Percentiles rank a stretch among this genome's conserved stretches.
Evolutionary conservation across 192 early-diverging fungal genomes (phyloP).

Genomic region (Thamnidium elegans): DNA sequence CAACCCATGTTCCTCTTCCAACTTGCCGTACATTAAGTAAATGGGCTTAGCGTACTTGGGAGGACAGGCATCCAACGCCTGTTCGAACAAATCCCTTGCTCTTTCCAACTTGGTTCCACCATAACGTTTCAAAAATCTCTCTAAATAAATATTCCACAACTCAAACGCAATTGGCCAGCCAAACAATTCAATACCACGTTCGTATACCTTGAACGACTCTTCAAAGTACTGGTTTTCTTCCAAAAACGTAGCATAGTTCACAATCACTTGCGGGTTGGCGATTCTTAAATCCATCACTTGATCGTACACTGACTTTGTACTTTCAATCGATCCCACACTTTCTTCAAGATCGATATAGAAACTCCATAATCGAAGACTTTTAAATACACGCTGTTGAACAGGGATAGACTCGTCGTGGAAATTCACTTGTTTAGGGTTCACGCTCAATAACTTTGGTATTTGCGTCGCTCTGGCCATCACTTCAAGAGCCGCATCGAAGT

Average conservation of each 20-base stretch:
- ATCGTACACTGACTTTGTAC: slow-evolving; percentile 84
- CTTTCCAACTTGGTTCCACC: slow-evolving; percentile 87
- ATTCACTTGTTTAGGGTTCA: slow-evolving; percentile 49
- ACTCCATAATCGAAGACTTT: slow-evolving; percentile 86
- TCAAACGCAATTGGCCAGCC: slow-evolving; percentile 96
- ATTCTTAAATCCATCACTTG: slow-evolving; percentile 90
- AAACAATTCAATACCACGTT: slow-evolving; percentile 94
- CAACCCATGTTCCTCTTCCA: slow-evolving; percentile 91
- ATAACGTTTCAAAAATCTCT: slow-evolving; percentile 82
- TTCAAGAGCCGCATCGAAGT: slow-evolving; percentile 69
- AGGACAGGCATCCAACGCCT: slow-evolving; percentile 84
- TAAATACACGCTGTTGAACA: slow-evolving; percentile 80
- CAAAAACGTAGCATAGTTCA: slow-evolving; percentile 90
- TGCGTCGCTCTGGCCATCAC: slow-evolving; percentile 84
- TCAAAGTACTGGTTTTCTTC: slow-evolving; percentile 91
- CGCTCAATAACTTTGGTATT: slow-evolving; percentile 48
- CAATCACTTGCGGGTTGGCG: slow-evolving; percentile 93
- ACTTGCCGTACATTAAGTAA: slow-evolving; percentile 85
- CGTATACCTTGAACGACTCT: slow-evolving; percentile 93
- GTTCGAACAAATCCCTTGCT: slow-evolving; percentile 92
- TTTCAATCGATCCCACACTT: slow-evolving; percentile 76
- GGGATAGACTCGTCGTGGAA: slow-evolving; percentile 80
- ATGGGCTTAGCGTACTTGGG: slow-evolving; percentile 81
- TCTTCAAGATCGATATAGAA: slow-evolving; percentile 95
- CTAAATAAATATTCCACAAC: slow-evolving; percentile 95